Base-by-base conservation (phyloP, 148 eudicot genomes). In the Nepenthes gracilis region DNA sequence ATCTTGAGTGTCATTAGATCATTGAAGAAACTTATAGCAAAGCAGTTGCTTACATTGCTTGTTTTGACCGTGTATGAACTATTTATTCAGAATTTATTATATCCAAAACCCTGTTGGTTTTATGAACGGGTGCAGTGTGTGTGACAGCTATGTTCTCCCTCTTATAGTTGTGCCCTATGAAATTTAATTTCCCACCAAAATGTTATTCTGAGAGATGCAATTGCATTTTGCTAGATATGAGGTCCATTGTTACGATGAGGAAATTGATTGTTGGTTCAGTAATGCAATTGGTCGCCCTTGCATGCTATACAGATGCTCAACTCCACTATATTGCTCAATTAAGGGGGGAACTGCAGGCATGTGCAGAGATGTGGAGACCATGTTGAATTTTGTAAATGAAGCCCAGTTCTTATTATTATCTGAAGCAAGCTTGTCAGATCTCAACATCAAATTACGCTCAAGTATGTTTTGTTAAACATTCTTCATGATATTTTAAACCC, bases 351-450 rank as follows among this genome's bases (percentile, higher is more conserved):
- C 63, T 43, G 36, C 52, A 50, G 72, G 81, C 75, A 59, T 68
- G 64, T 88, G 94, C 79, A 65, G 88, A 68, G 90, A 92, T 71
- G 35, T 67, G 51, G 72, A 72, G 54, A 72, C 83, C 63, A 67
- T 58, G 59, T 65, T 92, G 76, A 92, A 72, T 82, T 92, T 92
- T 70, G 98, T 88, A 54, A 92, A 92, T 62, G 98, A 84, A 82
- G 98, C 90, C 49, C 98, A 82, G 77, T 76, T 92, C 63, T 76
- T 92, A 81, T 76, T 92, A 63, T 72, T 92, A 72, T 83, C 94
- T 10, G 94, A 88, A 74, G 85, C 81, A 67, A 92, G 98, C 61
- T 77, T 92, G 55, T 69, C 75, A 35, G 94, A 92, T 75, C 86
- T 92, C 60, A 92, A 88, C 77, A 61, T 47, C 64, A 83, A 85